Evolutionary conservation across 2,329 filamentous ascomycete genomes (phyloP).

Genomic region (Elsinoe necatrix): DNA sequence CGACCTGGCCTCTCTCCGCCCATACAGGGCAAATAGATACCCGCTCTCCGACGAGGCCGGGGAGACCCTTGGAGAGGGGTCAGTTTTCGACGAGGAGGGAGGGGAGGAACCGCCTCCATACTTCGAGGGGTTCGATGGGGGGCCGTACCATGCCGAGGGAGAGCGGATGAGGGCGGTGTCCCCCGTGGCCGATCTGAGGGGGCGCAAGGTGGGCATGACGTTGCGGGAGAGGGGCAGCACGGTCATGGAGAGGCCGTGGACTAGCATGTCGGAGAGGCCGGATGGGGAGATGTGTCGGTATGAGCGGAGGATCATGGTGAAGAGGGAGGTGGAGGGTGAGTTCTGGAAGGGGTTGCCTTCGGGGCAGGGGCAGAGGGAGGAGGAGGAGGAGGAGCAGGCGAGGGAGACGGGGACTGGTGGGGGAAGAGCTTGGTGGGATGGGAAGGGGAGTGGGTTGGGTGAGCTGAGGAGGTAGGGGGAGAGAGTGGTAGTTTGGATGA

Average conservation of each 20-base stretch:
- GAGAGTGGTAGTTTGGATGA: not conserved
- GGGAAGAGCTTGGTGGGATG: conserved; percentile 7
- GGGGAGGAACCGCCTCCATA: not conserved
- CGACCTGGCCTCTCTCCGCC: not conserved
- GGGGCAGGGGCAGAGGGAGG: conserved; percentile 11
- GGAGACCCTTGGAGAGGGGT: not conserved
- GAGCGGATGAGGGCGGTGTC: not conserved
- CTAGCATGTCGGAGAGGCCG: not conserved
- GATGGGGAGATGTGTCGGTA: not conserved
- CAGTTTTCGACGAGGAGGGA: not conserved
- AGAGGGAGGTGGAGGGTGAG: conserved; percentile 11
- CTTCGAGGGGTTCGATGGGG: conserved; percentile 5
- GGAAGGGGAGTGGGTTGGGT: conserved; percentile 7
- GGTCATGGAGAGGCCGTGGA: not conserved
- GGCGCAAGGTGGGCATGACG: not conserved
- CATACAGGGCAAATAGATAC: not conserved
- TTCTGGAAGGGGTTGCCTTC: not conserved
- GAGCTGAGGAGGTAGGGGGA: not conserved
- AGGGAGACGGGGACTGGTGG: conserved; percentile 15
- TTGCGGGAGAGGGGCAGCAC: not conserved
- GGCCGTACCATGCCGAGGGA: not conserved
- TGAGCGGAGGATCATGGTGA: conserved; percentile 10
- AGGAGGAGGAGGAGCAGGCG: not conserved
- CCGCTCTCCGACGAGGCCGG: not conserved
- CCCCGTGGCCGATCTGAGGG: not conserved